Conservation (phyloP, 2,329 filamentous ascomycete species). For the Clonostachys rosea region DNA sequence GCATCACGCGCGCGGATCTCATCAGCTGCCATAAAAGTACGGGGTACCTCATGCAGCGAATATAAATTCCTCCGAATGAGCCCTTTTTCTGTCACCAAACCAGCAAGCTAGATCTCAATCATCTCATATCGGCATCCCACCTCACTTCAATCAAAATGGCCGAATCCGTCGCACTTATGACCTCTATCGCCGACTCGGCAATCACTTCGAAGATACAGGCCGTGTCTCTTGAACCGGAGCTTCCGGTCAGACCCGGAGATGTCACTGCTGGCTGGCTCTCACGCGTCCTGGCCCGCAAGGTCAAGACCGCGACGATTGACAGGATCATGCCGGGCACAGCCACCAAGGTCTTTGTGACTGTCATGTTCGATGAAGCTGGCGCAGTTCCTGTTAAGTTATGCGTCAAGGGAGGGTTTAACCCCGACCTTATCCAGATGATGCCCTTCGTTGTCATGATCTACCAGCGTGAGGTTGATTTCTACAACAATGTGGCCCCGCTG, state of each 20-base stretch:
- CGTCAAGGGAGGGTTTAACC: slow-evolving; percentile 30
- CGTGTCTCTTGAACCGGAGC: not conserved
- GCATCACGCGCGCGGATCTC: no score
- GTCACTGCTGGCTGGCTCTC: not conserved
- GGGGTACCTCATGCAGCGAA: no score
- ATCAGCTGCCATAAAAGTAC: no score
- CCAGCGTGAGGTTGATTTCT: slow-evolving; percentile 1
- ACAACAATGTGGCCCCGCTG: slow-evolving; percentile 8
- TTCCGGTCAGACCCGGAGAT: not conserved
- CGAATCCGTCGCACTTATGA: no score
- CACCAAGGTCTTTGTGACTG: slow-evolving; percentile 15
- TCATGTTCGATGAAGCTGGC: slow-evolving; percentile 15
- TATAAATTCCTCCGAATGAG: no score
- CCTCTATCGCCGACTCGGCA: no score
- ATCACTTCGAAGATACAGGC: not conserved
- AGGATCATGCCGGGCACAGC: not conserved
- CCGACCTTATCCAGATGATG: slow-evolving; percentile 22
- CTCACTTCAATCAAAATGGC: no score
- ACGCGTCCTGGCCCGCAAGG: not conserved
- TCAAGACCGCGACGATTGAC: not conserved
- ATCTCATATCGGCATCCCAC: no score
- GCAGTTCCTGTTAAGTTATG: slow-evolving; percentile 14
- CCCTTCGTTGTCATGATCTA: slow-evolving; percentile 13
- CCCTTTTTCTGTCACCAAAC: no score
- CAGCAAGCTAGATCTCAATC: no score